Evolutionary conservation across 1,284 basidiomycete genomes (phyloP).

Genomic region (Sporisorium iseilematis-ciliati): DNA sequence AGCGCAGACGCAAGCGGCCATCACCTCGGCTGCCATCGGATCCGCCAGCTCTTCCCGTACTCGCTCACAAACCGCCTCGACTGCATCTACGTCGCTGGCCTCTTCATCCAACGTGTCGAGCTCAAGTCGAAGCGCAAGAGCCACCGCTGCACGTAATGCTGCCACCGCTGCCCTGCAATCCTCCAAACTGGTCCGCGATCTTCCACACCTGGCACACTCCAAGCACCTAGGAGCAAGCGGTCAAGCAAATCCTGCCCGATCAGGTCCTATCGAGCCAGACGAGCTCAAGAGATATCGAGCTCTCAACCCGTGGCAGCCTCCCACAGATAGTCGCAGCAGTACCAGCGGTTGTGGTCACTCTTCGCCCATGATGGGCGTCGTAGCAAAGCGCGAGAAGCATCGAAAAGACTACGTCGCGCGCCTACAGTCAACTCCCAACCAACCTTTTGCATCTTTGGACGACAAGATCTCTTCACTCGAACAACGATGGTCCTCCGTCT

Average conservation of each 20-base stretch:
- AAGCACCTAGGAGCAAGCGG: slow-evolving; percentile 13
- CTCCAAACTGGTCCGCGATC: slow-evolving; percentile 55
- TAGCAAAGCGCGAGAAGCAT: slow-evolving; percentile 74
- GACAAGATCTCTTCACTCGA: slow-evolving; percentile 78
- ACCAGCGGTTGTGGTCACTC: slow-evolving; percentile 4
- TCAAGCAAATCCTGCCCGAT: slow-evolving; percentile 7
- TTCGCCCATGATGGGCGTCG: slow-evolving; percentile 17
- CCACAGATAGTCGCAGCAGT: slow-evolving; percentile 15
- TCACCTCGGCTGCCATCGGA: slow-evolving; percentile 39
- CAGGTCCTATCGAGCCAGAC: slow-evolving; percentile 38
- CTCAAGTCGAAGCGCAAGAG: slow-evolving; percentile 23
- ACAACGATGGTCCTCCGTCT: slow-evolving; percentile 80
- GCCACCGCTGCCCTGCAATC: slow-evolving; percentile 39
- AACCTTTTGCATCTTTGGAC: slow-evolving; percentile 36
- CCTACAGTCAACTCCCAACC: slow-evolving; percentile 12
- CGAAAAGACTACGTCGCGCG: slow-evolving; percentile 75
- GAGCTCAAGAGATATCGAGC: slow-evolving; percentile 52
- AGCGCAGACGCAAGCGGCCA: slow-evolving; percentile 40
- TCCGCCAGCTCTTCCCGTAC: slow-evolving; percentile 24
- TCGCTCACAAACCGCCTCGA: slow-evolving; percentile 11
- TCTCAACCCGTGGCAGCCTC: slow-evolving; percentile 43
- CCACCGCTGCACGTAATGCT: slow-evolving; percentile 36
- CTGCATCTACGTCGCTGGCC: slow-evolving; percentile 1
- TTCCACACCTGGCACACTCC: slow-evolving; percentile 41
- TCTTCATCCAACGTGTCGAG: slow-evolving; percentile 5